Evolutionary conservation across 2,329 filamentous ascomycete species (phyloP), one percentile per base, ranked within the genome.

Genomic region (Eutypella sp.): DNA sequence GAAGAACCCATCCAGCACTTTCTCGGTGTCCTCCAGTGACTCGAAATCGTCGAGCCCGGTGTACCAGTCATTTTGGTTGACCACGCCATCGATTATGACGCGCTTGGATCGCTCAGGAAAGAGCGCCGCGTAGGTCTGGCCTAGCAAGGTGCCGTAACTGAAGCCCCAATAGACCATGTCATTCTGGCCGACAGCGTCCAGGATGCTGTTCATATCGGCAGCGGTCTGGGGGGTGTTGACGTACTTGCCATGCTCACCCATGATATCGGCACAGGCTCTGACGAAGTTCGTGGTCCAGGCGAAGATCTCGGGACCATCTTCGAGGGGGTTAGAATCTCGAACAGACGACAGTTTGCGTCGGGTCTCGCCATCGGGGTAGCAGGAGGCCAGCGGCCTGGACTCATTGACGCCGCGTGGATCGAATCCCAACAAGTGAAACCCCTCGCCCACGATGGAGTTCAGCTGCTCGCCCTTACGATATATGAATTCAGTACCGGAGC

Each of bases 221-320:
- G 71, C 74, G 1, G 71, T 72, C 53, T 75, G 72, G 0, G 72
- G 72, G 0, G 73, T 76, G 46, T 75, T 74, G 47, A 75, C 58
- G 48, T 75, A 74, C 7, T 50, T 51, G 3, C 66, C 69, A 48
- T 73, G 57, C 40, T 72, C 69, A 1, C 70, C 71, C 64, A 69
- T 70, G 2, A 59, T 71, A 10, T 76, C 71, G 4, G 54, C 48
- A 40, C 73, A 75, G 0, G 69, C 66, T 10, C 57, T 59, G 3
- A 63, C 71, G 41, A 61, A 67, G 46, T 71, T 73, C 18, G 63
- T 54, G 1, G 70, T 58, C 67, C 67, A 71, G 0, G 69, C 66
- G 37, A 62, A 75, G 19, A 69, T 56, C 39, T 70, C 63, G 1
- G 60, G 53, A 39, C 67, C 67, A 45, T 72, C 64, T 20, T 58